Percentiles rank a stretch among this genome's conserved stretches.
These are phyloP conservation scores for Primulina huaijiensis DNA, from an alignment of 257 asterid genomes.

Conservation along the genomic window DNA sequence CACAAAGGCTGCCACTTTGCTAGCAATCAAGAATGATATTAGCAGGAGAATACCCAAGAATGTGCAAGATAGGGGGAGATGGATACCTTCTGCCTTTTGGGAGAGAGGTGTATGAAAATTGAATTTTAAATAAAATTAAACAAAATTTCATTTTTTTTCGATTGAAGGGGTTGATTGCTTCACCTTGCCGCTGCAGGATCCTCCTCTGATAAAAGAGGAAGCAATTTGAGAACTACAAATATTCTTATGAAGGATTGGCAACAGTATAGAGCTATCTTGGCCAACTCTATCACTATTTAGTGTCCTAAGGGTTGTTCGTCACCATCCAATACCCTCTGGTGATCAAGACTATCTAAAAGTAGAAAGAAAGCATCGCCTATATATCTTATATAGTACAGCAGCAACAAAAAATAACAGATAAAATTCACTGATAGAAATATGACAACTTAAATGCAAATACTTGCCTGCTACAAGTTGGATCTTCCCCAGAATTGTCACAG, in stretches of 20 bases:
- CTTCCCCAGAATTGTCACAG: constrained; percentile 96
- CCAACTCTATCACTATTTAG: neutral
- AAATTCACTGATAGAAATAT: constrained; percentile 2
- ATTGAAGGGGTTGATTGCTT: no score
- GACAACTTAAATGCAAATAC: constrained; percentile 15
- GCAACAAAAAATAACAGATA: neutral
- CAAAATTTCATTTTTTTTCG: no score
- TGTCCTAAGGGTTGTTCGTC: no score
- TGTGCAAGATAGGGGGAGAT: no score
- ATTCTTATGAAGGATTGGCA: neutral
- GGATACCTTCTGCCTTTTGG: no score
- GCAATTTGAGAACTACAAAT: neutral
- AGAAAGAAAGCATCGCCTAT: constrained; percentile 1
- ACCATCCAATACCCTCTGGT: no score
- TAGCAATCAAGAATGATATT: neutral
- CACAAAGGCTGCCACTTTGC: constrained; percentile 1
- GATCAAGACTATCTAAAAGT: neutral
- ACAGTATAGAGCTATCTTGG: neutral
- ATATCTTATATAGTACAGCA: neutral
- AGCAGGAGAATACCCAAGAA: neutral
- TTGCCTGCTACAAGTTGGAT: constrained; percentile 95
- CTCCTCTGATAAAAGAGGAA: neutral
- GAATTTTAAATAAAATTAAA: no score
- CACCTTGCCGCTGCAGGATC: no score
- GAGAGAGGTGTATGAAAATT: no score